Conservation (phyloP, 2,329 filamentous ascomycete genomes). For the Sarocladium brachiariae region DNA sequence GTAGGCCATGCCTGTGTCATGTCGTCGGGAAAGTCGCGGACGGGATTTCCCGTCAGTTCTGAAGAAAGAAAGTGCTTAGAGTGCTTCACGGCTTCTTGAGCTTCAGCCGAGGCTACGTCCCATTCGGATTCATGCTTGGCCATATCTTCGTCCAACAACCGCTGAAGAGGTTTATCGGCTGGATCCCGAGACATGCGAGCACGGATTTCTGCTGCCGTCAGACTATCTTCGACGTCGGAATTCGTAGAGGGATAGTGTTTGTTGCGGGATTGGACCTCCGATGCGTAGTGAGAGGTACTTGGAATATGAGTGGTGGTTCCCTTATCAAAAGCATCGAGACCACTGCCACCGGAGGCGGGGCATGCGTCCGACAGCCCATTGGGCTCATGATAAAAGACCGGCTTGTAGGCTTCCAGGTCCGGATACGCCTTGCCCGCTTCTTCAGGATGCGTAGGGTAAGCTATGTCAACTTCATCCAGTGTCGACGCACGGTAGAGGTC, state of each 20-base stretch:
- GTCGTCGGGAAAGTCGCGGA: slow-evolving; percentile 46
- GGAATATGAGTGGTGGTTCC: slow-evolving; percentile 11
- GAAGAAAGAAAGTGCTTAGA: background rate
- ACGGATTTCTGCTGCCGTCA: slow-evolving; percentile 26
- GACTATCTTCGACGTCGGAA: slow-evolving; percentile 16
- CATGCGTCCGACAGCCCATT: slow-evolving; percentile 22
- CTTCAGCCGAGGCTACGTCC: slow-evolving; percentile 11
- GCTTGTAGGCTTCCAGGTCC: slow-evolving; percentile 33
- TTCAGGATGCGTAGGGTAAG: slow-evolving; percentile 25
- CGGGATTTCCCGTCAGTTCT: slow-evolving; percentile 39
- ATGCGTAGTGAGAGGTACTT: slow-evolving; percentile 10
- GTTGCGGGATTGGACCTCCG: slow-evolving; percentile 11
- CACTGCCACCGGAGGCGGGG: slow-evolving; percentile 26
- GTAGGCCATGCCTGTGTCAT: slow-evolving; percentile 36
- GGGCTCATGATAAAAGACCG: slow-evolving; percentile 29
- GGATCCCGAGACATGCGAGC: slow-evolving; percentile 23
- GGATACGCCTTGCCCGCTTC: slow-evolving; percentile 31
- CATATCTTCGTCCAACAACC: slow-evolving; percentile 13
- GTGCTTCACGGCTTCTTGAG: slow-evolving; percentile 7
- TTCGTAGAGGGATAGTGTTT: background rate
- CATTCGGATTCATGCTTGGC: slow-evolving; percentile 12
- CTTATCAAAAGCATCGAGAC: slow-evolving; percentile 31
- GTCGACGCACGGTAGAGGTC: slow-evolving; percentile 14
- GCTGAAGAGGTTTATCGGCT: slow-evolving; percentile 15
- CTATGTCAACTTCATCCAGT: slow-evolving; percentile 8